A percentile compares a stretch with the other conserved stretches of the same genome.
These are phyloP conservation scores for Camellia lanceoleosa DNA, from an alignment of 148 eudicot genomes.

Conservation along the genomic window DNA sequence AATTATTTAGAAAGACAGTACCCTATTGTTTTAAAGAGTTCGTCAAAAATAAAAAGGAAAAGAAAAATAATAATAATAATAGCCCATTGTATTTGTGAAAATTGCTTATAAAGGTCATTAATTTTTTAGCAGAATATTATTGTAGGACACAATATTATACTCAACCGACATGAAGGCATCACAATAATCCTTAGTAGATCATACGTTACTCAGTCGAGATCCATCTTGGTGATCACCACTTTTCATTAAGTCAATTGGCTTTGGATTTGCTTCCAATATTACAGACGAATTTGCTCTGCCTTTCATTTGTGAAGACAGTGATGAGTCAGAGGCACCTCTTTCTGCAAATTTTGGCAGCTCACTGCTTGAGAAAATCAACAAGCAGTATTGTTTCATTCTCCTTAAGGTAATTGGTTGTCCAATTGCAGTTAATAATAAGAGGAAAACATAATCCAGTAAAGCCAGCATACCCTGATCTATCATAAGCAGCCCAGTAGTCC, in stretches of 20 bases:
- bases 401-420: background rate
- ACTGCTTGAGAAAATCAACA: constrained; percentile 16
- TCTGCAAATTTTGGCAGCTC: constrained; percentile 16
- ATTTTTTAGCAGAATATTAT: background rate
- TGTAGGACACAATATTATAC: background rate
- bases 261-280: constrained; percentile 20
- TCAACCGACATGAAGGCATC: background rate
- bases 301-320: constrained; percentile 8
- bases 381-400: background rate
- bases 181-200: background rate
- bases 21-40: background rate
- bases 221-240: constrained; percentile 21
- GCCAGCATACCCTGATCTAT: constrained; percentile 33
- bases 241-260: constrained; percentile 23
- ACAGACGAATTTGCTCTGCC: constrained; percentile 20
- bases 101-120: background rate
- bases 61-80: background rate
- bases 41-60: background rate
- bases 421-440: constrained; percentile 1
- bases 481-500: constrained; percentile 47
- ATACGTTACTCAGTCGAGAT: constrained; percentile 20
- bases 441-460: background rate
- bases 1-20: background rate
- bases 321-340: constrained; percentile 13
- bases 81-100: background rate